A percentile compares a stretch with the other conserved stretches of the same genome.
phyloP scores from a whole-genome alignment of 1,284 basidiomycete species.

The Earliella scabrosa region DNA sequence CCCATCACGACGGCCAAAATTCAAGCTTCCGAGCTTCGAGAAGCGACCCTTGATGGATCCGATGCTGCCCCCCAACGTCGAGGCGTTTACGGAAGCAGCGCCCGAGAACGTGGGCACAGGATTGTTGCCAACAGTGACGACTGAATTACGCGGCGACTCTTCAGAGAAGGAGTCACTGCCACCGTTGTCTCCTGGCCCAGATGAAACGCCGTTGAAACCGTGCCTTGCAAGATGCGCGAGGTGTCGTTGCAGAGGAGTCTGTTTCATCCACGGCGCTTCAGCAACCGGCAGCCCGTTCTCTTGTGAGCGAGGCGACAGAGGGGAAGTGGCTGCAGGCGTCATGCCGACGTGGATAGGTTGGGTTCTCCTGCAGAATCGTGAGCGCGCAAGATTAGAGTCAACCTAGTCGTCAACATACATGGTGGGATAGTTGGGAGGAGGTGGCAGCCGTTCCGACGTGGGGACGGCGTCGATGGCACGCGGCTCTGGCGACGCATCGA shows the following conservation, averaged over 20 bases:
- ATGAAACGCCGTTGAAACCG: conserved; percentile 78
- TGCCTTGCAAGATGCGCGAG: conserved; percentile 79
- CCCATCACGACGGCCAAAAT: conserved; percentile 61
- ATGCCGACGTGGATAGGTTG: conserved; percentile 26
- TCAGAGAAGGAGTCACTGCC: conserved; percentile 63
- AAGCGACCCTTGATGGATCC: conserved; percentile 55
- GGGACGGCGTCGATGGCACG: conserved; percentile 20
- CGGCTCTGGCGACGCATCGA: conserved; percentile 41
- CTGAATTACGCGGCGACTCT: conserved; percentile 71
- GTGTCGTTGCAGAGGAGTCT: conserved; percentile 77
- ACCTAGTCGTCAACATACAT: conserved; percentile 6
- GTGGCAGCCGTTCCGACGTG: conserved; percentile 18
- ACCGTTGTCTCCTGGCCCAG: conserved; percentile 63
- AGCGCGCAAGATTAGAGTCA: neutral
- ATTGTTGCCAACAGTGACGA: conserved; percentile 57
- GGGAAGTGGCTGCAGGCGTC: conserved; percentile 44
- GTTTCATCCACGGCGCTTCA: conserved; percentile 46
- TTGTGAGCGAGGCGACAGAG: conserved; percentile 30
- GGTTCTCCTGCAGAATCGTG: conserved; percentile 10
- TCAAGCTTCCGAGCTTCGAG: conserved; percentile 74
- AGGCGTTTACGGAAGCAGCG: conserved; percentile 37
- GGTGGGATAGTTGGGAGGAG: conserved; percentile 19
- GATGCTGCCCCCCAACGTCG: conserved; percentile 39
- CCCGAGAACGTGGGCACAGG: conserved; percentile 33
- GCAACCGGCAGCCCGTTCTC: conserved; percentile 23